Base-by-base conservation (phyloP, 1,139 yeast genomes). In the Candida neerlandica region DNA sequence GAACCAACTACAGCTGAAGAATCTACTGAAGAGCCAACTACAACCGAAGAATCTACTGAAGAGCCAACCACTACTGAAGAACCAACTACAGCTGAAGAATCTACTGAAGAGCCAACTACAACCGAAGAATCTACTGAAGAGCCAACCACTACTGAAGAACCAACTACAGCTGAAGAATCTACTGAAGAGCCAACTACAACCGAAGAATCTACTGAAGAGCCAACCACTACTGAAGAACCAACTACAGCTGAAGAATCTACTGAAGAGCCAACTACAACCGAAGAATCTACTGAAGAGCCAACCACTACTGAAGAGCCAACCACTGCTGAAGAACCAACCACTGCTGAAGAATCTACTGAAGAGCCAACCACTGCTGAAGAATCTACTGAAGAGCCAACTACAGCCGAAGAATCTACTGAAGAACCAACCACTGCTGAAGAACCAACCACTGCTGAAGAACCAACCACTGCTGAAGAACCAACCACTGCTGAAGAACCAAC, bases 21-120 rank as follows among this genome's bases (percentile, higher is more conserved):
- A 45, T 43, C 55, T 41, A 44, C 53, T 47, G 43, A 29, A 4
- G 30, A 9, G 4, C 15, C 41, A 21, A 23, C 41, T 21, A 50
- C 41, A 21, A 23, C 41, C 21, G 50, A 55, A 21, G n/a, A 58
- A 26, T 42, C 49, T 26, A 27, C 32, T 26, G 41, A 21, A 21
- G 29, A 19, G 14, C n/a, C n/a, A n/a, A n/a, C n/a, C n/a, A 6
- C 41, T 21, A 21, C 30, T 38, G 38, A 34, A 15, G 38, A 34
- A 16, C 21, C 38, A 14, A 34, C 38, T 15, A 12, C 1, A 9
- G 9, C 23, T 4, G 23, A 29, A 6, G 33, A 35, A 19, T 23
- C 37, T 14, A 33, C 19, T 33, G 19, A 30, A 12, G 34, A 30
- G 12, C 34, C 34, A n/a, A 30, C 34, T 12, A 15, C 34, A n/a